Base-by-base conservation (phyloP, 305 asterid species). In the Rubia peregrina region DNA sequence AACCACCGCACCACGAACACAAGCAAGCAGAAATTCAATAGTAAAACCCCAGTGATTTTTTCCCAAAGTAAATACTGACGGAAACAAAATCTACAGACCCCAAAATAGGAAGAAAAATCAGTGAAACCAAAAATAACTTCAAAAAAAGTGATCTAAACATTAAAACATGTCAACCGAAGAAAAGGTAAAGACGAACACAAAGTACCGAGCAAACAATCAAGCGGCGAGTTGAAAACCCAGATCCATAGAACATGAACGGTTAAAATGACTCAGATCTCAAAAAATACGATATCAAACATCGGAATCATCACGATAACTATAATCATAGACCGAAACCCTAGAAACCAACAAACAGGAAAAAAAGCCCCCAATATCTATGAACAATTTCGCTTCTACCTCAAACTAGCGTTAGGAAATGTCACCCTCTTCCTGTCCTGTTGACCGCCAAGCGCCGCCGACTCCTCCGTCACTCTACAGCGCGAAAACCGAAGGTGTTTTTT, bases 241-340 rank as follows among this genome's bases (percentile, higher is more conserved):
- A 64, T 64, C 68, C 51, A 64, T 17, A n/a, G 49, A 63, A 19
- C 51, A 64, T 7, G 5, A 40, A 40, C 17, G 22, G 17, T 41
- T 3, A 62, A 40, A 40, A 40, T 46, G 30, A 64, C 68, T 17
- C 51, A 64, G 68, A 64, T 64, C 68, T 64, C 51, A 40, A 16
- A 64, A 41, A 64, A 0, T 11, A 38, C 30, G 4, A 40, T 2
- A 40, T 38, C 40, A 2, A 5, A 41, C 49, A 10, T 19, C 68
- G 0, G 30, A 64, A 26, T 30, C 43, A 62, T 21, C 9, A 41
- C 26, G 44, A 64, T 13, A 7, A 2, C 30, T 8, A 7, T 13
- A n/a, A 8, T 1, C 67, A 40, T 5, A 19, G 21, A 14, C 41
- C 67, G 21, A 64, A 64, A 64, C 68, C 68, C 68, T 64, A 64